Conservation (phyloP, 106 monocot genomes). For the Acorus gramineus region DNA sequence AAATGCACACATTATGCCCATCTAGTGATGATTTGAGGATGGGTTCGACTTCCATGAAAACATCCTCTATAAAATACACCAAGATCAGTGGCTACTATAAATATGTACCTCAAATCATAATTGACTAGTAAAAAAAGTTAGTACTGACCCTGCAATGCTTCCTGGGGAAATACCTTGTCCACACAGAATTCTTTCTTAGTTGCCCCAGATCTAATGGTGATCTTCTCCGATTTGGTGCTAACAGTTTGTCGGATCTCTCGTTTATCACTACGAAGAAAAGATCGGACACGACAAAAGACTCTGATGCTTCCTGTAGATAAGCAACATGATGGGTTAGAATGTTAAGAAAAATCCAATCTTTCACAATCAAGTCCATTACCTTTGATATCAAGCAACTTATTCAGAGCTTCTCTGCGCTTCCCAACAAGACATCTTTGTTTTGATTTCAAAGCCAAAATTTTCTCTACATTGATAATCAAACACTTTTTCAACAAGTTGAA, state of each 20-base stretch:
- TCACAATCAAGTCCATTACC: slow-evolving; percentile 14
- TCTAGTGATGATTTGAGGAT: slow-evolving; percentile 76
- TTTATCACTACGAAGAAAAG: slow-evolving; percentile 7
- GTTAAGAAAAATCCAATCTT: background rate
- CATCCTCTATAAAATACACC: slow-evolving; percentile 35
- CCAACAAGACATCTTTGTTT: slow-evolving; percentile 37
- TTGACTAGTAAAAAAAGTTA: background rate
- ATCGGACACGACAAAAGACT: slow-evolving; percentile 58
- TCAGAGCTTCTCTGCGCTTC: slow-evolving; percentile 47
- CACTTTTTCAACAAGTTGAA: too few relatives aligned
- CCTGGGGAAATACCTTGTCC: slow-evolving; percentile 48
- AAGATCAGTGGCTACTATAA: background rate
- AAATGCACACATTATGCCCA: slow-evolving; percentile 74
- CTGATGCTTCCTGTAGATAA: slow-evolving; percentile 67
- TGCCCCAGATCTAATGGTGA: slow-evolving; percentile 35
- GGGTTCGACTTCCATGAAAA: slow-evolving; percentile 67
- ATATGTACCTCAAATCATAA: background rate
- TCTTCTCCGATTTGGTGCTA: slow-evolving; percentile 30
- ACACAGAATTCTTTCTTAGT: slow-evolving; percentile 50
- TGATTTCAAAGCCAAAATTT: slow-evolving; percentile 31
- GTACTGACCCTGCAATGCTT: slow-evolving; percentile 48
- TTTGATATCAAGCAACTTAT: slow-evolving; percentile 71
- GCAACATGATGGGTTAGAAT: background rate
- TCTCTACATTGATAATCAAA: slow-evolving; percentile 16
- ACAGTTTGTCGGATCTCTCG: slow-evolving; percentile 7